phyloP scores from a whole-genome alignment of 176 grass and related monocot species.

The Themeda triandra region DNA sequence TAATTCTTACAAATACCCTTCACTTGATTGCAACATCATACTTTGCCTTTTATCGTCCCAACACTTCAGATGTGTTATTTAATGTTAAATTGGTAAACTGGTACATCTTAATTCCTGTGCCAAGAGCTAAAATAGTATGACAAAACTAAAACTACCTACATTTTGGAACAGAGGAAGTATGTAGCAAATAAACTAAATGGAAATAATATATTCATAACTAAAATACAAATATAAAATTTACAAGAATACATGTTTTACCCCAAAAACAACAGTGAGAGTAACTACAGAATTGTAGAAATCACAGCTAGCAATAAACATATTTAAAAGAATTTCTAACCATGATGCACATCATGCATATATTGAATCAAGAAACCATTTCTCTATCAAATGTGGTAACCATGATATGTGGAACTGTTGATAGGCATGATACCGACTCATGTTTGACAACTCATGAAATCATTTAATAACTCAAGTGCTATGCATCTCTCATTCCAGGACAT shows the following conservation, averaged over 20 bases:
- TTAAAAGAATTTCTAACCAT: not conserved
- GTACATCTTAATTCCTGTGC: not conserved
- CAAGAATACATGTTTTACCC: not conserved
- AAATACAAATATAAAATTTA: not conserved
- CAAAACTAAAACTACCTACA: not conserved
- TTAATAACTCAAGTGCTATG: not conserved
- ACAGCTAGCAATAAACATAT: not conserved
- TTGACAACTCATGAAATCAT: not conserved
- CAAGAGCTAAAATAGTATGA: not conserved
- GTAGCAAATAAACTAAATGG: not conserved
- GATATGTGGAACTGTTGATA: not conserved
- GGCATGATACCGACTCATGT: not conserved
- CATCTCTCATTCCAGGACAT: not conserved
- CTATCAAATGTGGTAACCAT: not conserved
- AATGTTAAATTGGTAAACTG: not conserved
- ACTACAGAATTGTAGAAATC: not conserved
- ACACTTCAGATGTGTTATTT: not conserved
- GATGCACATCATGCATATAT: not conserved
- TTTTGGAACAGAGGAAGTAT: not conserved
- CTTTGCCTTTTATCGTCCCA: not conserved
- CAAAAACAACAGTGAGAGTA: not conserved
- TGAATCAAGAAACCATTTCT: not conserved
- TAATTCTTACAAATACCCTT: not conserved
- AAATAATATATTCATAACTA: not conserved
- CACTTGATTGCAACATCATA: not conserved